These are phyloP conservation scores for Botrytis byssoidea DNA, from an alignment of 2,329 filamentous ascomycete genomes.

Conservation along the genomic window DNA sequence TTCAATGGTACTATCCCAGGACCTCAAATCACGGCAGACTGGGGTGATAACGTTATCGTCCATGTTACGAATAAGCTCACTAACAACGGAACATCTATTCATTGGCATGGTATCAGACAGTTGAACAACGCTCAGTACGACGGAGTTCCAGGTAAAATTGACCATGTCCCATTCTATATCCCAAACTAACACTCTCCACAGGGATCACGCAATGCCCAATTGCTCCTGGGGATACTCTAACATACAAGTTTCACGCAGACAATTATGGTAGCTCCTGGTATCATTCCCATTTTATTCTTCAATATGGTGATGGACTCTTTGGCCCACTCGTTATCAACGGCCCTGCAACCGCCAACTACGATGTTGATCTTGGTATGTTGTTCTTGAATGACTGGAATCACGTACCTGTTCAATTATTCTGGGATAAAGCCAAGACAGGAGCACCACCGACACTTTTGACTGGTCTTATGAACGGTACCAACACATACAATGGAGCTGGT, in stretches of 20 bases:
- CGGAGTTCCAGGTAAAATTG: conserved; percentile 38
- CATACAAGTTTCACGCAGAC: conserved; percentile 36
- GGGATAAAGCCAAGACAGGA: conserved; percentile 18
- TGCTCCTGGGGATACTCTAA: conserved; percentile 50
- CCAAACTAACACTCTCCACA: not conserved
- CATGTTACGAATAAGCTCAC: conserved; percentile 39
- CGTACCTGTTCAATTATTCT: conserved; percentile 43
- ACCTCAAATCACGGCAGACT: conserved; percentile 43
- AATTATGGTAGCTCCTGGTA: conserved; percentile 43
- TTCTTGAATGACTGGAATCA: conserved; percentile 23
- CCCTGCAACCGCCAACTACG: conserved; percentile 36
- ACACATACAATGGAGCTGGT: conserved; percentile 31
- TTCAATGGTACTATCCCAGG: conserved; percentile 42
- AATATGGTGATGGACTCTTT: conserved; percentile 51
- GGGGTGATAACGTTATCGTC: conserved; percentile 38
- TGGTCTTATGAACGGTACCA: conserved; percentile 47
- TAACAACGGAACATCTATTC: conserved; percentile 49
- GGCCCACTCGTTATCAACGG: conserved; percentile 40
- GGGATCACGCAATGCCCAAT: conserved; percentile 42
- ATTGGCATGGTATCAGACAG: conserved; percentile 52
- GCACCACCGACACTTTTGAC: conserved; percentile 40
- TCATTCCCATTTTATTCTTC: conserved; percentile 53
- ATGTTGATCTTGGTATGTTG: conserved; percentile 21
- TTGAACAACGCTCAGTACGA: conserved; percentile 42
- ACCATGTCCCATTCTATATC: not conserved